phyloP scores from a whole-genome alignment of 1,284 basidiomycete species.

The Fistulina hepatica region DNA sequence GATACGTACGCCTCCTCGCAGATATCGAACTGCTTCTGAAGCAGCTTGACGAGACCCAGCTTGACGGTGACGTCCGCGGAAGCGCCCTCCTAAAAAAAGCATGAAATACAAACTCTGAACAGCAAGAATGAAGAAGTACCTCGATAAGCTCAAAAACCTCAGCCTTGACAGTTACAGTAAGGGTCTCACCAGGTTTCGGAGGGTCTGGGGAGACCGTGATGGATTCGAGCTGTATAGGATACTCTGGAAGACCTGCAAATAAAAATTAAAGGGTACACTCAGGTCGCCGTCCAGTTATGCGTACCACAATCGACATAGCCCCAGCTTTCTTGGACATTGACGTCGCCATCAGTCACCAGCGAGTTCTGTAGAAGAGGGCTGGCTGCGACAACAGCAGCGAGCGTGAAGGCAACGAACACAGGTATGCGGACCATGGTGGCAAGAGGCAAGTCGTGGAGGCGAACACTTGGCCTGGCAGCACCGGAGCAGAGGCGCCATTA shows the following conservation, averaged over 20 bases:
- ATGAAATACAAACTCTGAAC: conserved; percentile 1
- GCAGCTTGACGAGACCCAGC: conserved; percentile 76
- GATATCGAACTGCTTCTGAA: conserved; percentile 74
- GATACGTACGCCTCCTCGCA: conserved; percentile 92
- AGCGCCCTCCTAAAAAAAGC: conserved; percentile 64
- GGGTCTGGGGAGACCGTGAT: conserved; percentile 72
- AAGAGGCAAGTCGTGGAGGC: conserved; percentile 18
- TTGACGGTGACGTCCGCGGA: conserved; percentile 83
- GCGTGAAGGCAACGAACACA: conserved; percentile 24
- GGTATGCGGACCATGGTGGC: conserved; percentile 15
- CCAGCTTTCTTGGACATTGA: conserved; percentile 38
- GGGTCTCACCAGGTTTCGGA: conserved; percentile 68
- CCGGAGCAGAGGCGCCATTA: too few relatives aligned
- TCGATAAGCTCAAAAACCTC: conserved; percentile 49
- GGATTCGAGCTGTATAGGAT: conserved; percentile 49
- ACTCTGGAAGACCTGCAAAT: conserved; percentile 32
- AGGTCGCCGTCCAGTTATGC: conserved; percentile 16
- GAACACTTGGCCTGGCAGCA: too few relatives aligned
- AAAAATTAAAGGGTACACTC: conserved; percentile 3
- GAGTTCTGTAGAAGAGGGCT: conserved; percentile 26
- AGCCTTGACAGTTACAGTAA: conserved; percentile 73
- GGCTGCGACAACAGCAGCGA: conserved; percentile 24
- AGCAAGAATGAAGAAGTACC: conserved; percentile 31
- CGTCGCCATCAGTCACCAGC: conserved; percentile 11
- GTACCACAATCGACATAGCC: conserved; percentile 48